Evolutionary conservation across 2,329 filamentous ascomycete species (phyloP).

Genomic region (Hypomyces rosellus): DNA sequence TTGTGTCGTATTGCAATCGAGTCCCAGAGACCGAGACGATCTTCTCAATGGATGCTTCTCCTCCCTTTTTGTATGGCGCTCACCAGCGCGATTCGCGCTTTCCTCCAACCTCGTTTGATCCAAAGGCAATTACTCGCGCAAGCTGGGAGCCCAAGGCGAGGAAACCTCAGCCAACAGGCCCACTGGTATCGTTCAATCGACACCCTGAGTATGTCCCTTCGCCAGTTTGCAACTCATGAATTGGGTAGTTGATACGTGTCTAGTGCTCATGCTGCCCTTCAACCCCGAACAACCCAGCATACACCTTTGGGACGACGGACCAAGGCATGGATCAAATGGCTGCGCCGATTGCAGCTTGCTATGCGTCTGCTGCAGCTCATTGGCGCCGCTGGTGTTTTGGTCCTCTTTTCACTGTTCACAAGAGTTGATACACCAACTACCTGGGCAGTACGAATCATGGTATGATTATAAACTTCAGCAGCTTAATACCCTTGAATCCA

Average conservation of each 20-base stretch:
- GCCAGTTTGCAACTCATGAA: not conserved
- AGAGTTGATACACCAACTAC: slow-evolving; percentile 57
- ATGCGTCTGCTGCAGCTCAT: slow-evolving; percentile 62
- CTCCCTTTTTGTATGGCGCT: slow-evolving; percentile 67
- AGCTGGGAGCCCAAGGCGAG: slow-evolving; percentile 61
- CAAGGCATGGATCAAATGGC: slow-evolving; percentile 64
- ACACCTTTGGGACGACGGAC: slow-evolving; percentile 62
- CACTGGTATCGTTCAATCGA: slow-evolving; percentile 73
- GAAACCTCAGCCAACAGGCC: slow-evolving; percentile 64
- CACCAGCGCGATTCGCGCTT: slow-evolving; percentile 47
- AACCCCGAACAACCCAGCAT: slow-evolving; percentile 54
- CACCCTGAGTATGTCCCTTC: slow-evolving; percentile 68
- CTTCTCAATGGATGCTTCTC: slow-evolving; percentile 23
- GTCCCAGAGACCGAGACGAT: not conserved
- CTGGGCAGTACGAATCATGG: slow-evolving; percentile 72
- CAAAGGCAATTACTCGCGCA: slow-evolving; percentile 76
- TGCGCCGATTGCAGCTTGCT: slow-evolving; percentile 61
- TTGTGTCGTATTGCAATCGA: not conserved
- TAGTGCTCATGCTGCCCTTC: slow-evolving; percentile 57
- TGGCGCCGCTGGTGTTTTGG: slow-evolving; percentile 63
- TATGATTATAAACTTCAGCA: slow-evolving; percentile 36
- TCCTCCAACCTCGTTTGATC: slow-evolving; percentile 63
- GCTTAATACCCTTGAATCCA: too few species aligned
- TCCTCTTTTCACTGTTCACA: slow-evolving; percentile 70
- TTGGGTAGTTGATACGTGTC: slow-evolving; percentile 3